Percentiles rank a stretch among this genome's conserved stretches.
Conservation (phyloP, 495 filamentous ascomycete genomes). For the Geoglossum glabrum region DNA sequence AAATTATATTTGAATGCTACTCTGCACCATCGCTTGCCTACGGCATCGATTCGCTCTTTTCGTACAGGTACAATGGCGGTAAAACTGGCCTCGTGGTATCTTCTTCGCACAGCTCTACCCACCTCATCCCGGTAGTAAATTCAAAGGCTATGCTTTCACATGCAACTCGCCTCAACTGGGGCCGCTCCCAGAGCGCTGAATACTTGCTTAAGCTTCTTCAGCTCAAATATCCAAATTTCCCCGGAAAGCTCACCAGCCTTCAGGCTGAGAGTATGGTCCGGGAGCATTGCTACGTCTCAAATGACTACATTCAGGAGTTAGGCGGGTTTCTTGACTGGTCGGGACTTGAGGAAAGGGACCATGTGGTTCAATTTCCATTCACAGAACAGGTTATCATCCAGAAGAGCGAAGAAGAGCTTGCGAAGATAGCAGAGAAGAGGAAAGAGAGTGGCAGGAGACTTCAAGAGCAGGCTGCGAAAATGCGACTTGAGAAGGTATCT, state of each 20-base stretch:
- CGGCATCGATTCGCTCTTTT: constrained; percentile 90
- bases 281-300: constrained; percentile 78
- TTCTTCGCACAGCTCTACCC: constrained; percentile 80
- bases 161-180: constrained; percentile 84
- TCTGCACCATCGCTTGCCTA: constrained; percentile 69
- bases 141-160: constrained; percentile 64
- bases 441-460: constrained; percentile 80
- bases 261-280: constrained; percentile 74
- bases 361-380: constrained; percentile 78
- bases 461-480: constrained; percentile 92
- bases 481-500: constrained; percentile 51
- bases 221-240: constrained; percentile 85
- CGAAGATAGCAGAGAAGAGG: constrained; percentile 67
- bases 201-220: constrained; percentile 75
- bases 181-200: constrained; percentile 70
- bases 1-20: constrained; percentile 93
- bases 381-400: constrained; percentile 74
- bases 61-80: constrained; percentile 79
- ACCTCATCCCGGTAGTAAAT: constrained; percentile 84
- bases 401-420: constrained; percentile 85
- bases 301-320: constrained; percentile 62
- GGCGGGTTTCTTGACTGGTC: constrained; percentile 62
- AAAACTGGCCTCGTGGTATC: constrained; percentile 77
- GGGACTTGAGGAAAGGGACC: constrained; percentile 70
- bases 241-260: constrained; percentile 59